Conservation (phyloP, 2,329 filamentous ascomycete genomes). For the Alternaria arborescens region DNA sequence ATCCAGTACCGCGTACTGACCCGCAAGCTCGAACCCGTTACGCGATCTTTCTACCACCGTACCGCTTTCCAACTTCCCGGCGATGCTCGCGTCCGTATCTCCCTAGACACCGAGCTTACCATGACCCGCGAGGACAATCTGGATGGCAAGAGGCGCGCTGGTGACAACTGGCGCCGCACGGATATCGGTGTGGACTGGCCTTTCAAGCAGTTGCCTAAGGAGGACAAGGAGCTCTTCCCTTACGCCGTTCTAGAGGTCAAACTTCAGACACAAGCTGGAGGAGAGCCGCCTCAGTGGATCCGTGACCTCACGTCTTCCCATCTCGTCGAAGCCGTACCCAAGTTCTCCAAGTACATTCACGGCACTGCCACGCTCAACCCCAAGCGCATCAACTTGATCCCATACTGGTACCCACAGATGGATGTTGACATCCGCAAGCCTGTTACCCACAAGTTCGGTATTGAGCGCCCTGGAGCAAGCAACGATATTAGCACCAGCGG, state of each 20-base stretch:
- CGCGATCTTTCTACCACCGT: constrained; percentile 96
- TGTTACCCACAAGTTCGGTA: constrained; percentile 86
- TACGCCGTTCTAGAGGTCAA: constrained; percentile 98
- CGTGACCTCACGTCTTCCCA: constrained; percentile 91
- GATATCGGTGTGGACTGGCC: constrained; percentile 97
- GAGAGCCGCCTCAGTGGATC: constrained; percentile 96
- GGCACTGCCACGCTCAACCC: constrained; percentile 89
- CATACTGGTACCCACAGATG: constrained; percentile 99
- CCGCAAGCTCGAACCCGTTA: constrained; percentile 86
- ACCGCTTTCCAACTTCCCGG: constrained; percentile 97
- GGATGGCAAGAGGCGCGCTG: constrained; percentile 77
- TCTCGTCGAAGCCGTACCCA: constrained; percentile 97
- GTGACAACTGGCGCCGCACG: constrained; percentile 94
- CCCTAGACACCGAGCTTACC: constrained; percentile 92
- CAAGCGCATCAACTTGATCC: constrained; percentile 84
- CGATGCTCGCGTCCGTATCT: constrained; percentile 94
- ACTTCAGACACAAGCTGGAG: constrained; percentile 92
- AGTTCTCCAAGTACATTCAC: constrained; percentile 99
- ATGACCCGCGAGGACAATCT: constrained; percentile 97
- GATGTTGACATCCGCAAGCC: constrained; percentile 96
- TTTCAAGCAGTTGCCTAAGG: constrained; percentile 84
- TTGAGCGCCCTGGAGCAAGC: constrained; percentile 79
- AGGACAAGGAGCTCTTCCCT: constrained; percentile 89
- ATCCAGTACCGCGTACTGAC: constrained; percentile 93
- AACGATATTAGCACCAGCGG: constrained; percentile 80